Evolutionary conservation across 2,329 filamentous ascomycete species (phyloP).

Genomic region (Cercospora sojina): DNA sequence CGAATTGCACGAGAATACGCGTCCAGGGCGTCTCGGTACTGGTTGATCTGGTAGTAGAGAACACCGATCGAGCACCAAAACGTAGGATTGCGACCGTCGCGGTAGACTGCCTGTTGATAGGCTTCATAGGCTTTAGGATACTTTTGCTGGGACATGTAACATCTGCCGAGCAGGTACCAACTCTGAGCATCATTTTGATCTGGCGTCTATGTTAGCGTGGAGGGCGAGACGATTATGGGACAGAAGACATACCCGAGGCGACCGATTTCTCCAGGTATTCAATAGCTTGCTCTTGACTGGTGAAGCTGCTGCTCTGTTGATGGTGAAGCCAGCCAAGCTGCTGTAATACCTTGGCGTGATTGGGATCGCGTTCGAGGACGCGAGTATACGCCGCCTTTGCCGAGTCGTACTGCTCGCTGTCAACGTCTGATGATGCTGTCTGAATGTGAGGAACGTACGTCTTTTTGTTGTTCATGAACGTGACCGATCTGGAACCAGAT

Average conservation of each 20-base stretch:
- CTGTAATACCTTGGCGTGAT: slow-evolving; percentile 96
- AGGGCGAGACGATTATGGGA: not conserved
- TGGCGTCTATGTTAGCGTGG: slow-evolving; percentile 39
- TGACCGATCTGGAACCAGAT: slow-evolving; percentile 99
- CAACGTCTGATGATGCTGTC: slow-evolving; percentile 23
- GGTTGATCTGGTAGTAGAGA: slow-evolving; percentile 98
- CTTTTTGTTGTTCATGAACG: slow-evolving; percentile 98
- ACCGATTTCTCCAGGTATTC: slow-evolving; percentile 98
- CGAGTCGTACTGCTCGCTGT: slow-evolving; percentile 70
- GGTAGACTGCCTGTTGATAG: slow-evolving; percentile 97
- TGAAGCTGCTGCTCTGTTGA: slow-evolving; percentile 87
- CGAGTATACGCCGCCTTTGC: slow-evolving; percentile 90
- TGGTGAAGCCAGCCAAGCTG: slow-evolving; percentile 98
- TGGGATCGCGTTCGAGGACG: slow-evolving; percentile 90
- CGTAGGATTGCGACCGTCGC: slow-evolving; percentile 93
- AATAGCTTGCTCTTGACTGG: slow-evolving; percentile 92
- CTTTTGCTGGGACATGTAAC: slow-evolving; percentile 99
- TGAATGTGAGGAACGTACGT: slow-evolving; percentile 61
- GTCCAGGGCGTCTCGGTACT: slow-evolving; percentile 96
- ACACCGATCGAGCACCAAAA: slow-evolving; percentile 99
- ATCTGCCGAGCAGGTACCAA: slow-evolving; percentile 95
- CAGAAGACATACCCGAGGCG: slow-evolving; percentile 67
- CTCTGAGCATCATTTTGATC: slow-evolving; percentile 95
- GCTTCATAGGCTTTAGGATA: slow-evolving; percentile 98
- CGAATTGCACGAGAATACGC: slow-evolving; percentile 96